phyloP scores from a whole-genome alignment of 345 rosid genomes.

The Raphanus raphanistrum region DNA sequence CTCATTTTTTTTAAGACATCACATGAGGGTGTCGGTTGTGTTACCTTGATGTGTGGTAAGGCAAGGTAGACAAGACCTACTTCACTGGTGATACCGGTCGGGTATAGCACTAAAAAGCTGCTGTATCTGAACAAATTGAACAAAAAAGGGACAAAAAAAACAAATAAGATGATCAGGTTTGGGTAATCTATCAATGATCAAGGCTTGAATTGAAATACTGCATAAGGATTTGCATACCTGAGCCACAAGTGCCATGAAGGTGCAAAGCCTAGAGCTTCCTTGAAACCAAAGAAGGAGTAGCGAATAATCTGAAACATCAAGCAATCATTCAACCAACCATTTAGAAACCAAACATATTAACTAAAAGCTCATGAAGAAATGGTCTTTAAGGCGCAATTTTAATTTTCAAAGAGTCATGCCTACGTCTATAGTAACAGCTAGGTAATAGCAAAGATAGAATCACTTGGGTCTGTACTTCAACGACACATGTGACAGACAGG shows the following conservation, averaged over 20 bases:
- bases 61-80: conserved; percentile 79
- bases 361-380: conserved; percentile 5
- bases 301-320: conserved; percentile 67
- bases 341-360: not conserved
- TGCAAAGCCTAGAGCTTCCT: conserved; percentile 80
- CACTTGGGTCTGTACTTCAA: conserved; percentile 9
- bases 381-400: not conserved
- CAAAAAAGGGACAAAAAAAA: not conserved
- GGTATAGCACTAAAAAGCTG: conserved; percentile 75
- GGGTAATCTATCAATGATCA: not conserved
- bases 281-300: conserved; percentile 88
- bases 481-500: conserved; percentile 31
- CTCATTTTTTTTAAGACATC: too few relatives aligned
- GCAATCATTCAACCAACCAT: not conserved
- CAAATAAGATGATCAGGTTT: not conserved
- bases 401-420: conserved; percentile 10
- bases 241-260: conserved; percentile 98
- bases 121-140: conserved; percentile 63
- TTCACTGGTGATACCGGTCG: conserved; percentile 90
- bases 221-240: conserved; percentile 49
- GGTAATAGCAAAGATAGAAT: conserved; percentile 12
- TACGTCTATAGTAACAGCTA: conserved; percentile 10
- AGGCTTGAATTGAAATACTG: not conserved
- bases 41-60: conserved; percentile 84
- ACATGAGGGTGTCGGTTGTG: conserved; percentile 8